Percentiles rank a stretch among this genome's conserved stretches.
Conservation (phyloP, 2,329 filamentous ascomycete genomes). For the Aspergillus caelatus region DNA sequence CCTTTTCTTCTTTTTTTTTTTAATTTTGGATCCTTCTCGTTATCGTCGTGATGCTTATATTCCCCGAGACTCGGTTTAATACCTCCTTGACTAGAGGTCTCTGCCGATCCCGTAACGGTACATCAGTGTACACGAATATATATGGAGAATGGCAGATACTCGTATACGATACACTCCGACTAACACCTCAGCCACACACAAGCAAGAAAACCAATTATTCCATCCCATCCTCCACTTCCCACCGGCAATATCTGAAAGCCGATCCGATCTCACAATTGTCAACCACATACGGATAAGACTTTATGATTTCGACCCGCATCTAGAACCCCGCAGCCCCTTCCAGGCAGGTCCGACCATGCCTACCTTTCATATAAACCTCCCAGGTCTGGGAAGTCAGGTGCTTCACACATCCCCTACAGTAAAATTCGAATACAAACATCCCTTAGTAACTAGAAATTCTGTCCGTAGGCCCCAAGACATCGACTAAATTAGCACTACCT, state of each 20-base stretch:
- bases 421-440: not conserved
- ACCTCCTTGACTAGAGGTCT: not conserved
- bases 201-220: not conserved
- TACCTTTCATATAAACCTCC: not conserved
- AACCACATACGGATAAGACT: not conserved
- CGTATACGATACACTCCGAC: not conserved
- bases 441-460: not conserved
- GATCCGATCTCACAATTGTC: not conserved
- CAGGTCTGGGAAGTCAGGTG: not conserved
- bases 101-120: not conserved
- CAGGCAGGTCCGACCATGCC: not conserved
- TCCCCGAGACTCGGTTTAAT: not conserved
- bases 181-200: not conserved
- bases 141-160: not conserved
- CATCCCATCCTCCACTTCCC: not conserved
- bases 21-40: not conserved
- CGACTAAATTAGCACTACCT: conserved; percentile 1
- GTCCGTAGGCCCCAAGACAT: not conserved
- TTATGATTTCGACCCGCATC: not conserved
- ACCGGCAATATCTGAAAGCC: not conserved
- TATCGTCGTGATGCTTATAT: not conserved
- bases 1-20: not conserved
- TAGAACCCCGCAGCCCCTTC: not conserved
- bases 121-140: not conserved
- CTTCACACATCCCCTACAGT: not conserved